phyloP scores from a whole-genome alignment of 805 yeast genomes.

The Torulaspora franciscae region DNA sequence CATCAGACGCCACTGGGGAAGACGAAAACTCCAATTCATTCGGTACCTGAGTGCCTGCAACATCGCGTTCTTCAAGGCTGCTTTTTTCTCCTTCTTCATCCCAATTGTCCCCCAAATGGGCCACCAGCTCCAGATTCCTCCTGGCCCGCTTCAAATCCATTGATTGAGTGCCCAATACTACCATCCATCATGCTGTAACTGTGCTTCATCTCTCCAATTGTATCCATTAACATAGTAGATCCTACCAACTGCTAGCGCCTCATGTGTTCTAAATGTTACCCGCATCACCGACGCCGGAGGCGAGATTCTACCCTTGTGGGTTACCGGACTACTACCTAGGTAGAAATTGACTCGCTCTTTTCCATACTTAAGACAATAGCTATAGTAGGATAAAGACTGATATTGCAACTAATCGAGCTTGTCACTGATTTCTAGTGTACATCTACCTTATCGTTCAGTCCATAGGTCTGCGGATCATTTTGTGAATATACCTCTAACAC shows the following conservation, averaged over 20 bases:
- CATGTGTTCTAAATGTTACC: not conserved
- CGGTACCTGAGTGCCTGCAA: slow-evolving; percentile 17
- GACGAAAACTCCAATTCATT: slow-evolving; percentile 8
- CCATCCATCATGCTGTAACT: not conserved
- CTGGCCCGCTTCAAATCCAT: slow-evolving; percentile 30
- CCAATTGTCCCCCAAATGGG: slow-evolving; percentile 9
- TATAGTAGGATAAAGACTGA: not conserved
- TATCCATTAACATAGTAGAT: not conserved
- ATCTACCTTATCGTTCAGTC: not conserved
- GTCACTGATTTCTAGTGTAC: not conserved
- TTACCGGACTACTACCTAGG: not conserved
- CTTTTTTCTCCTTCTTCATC: not conserved
- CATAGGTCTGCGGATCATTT: not conserved
- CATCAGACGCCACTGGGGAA: not conserved
- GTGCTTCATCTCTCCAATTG: not conserved
- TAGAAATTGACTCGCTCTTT: not conserved
- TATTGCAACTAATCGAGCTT: not conserved
- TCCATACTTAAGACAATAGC: not conserved
- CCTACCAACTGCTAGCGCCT: slow-evolving; percentile 1
- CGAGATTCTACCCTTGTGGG: slow-evolving; percentile 1
- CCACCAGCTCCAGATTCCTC: slow-evolving; percentile 23
- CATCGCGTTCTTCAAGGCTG: slow-evolving; percentile 1
- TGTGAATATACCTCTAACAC: not conserved
- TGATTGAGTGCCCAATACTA: not conserved
- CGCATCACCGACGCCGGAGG: slow-evolving; percentile 5